Conservation (phyloP, 441 rosid genomes). For the Gossypium davidsonii region DNA sequence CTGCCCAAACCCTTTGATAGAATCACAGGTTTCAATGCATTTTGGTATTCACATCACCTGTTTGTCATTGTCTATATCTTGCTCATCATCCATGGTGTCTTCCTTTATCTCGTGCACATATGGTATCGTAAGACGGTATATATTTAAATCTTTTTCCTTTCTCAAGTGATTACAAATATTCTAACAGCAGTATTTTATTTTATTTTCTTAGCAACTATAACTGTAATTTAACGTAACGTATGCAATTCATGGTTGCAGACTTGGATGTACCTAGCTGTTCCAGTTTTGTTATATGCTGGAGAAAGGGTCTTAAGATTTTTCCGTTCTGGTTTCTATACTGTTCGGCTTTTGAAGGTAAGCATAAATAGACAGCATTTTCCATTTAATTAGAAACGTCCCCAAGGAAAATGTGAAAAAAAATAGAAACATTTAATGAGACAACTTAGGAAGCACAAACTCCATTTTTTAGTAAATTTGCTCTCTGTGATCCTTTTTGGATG, state of each 20-base stretch:
- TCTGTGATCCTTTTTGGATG: not conserved
- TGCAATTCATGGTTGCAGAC: constrained; percentile 29
- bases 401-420: too few relatives aligned
- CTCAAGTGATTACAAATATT: not conserved
- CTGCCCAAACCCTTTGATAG: constrained; percentile 66
- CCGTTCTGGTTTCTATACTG: constrained; percentile 50
- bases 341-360: constrained; percentile 44
- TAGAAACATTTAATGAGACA: too few relatives aligned
- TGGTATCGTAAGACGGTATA: constrained; percentile 63
- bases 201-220: not conserved
- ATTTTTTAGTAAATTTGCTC: not conserved
- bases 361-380: not conserved
- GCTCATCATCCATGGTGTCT: constrained; percentile 47
- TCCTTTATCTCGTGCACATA: constrained; percentile 45
- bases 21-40: constrained; percentile 65
- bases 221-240: constrained; percentile 5
- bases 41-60: constrained; percentile 73
- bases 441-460: too few relatives aligned
- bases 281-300: constrained; percentile 46
- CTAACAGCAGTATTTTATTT: not conserved
- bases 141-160: constrained; percentile 4
- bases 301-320: constrained; percentile 60
- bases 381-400: not conserved
- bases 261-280: constrained; percentile 70
- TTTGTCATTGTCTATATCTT: constrained; percentile 46